Evolutionary conservation across 1,139 yeast genomes (phyloP), one percentile per base, ranked within the genome.

Genomic region (Debaryomyces nepalensis): DNA sequence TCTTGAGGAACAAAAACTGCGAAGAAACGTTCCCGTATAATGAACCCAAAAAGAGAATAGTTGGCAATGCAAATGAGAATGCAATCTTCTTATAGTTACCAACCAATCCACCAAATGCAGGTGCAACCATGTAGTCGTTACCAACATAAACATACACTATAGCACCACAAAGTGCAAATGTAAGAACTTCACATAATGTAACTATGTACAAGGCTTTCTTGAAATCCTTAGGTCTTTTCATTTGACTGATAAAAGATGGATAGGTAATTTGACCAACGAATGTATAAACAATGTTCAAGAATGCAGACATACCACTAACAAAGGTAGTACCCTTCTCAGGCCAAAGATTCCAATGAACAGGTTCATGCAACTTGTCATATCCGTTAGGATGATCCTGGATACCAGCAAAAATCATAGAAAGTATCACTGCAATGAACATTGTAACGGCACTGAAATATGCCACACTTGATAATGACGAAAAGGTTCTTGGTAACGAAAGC

Each of bases 261-360:
- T 79, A 79, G 2, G 82, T 77, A 54, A 80, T 75, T 58, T 81
- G 85, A 3, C 85, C 86, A 23, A 79, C 84, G 59, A 81, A 79
- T 1, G 84, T 79, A 58, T 79, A 81, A 23, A 78, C 79, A 49
- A 81, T 80, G 59, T 81, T 81, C 52, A 81, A 66, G 48, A 75
- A 68, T 0, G 85, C 85, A 33, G 71, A 61, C 83, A 79, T 78
- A 4, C 70, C 84, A 21, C 61, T 55, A n/a, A 78, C 82, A 47
- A 68, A 80, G 5, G 75, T 66, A 16, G 82, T 77, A 3, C 80
- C 83, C 43, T 66, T 47, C 12, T 47, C 67, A 1, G 84, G 81
- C 77, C 80, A 77, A 21, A 75, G 57, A 32, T 60, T 58, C 68
- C 73, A 78, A 8, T 51, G 51, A 12, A 77, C 76, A 2, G 79